Base-by-base conservation (phyloP, 139 green algal species). In the Spirogloea muscicola region DNA sequence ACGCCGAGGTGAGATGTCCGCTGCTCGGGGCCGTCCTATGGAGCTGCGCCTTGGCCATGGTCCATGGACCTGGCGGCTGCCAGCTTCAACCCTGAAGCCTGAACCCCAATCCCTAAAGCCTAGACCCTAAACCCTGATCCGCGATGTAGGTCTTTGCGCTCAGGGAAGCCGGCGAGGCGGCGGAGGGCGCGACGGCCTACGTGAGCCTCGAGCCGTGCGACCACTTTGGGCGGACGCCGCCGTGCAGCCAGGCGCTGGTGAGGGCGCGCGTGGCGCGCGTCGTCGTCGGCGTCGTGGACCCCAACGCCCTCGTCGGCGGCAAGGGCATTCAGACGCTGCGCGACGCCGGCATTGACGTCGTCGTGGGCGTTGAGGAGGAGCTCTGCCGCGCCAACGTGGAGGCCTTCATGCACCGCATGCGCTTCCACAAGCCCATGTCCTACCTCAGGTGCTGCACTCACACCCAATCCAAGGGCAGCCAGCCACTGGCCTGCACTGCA, bases 191-290 rank as follows among this genome's bases (percentile, higher is more conserved):
- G 16, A 98, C 95, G 4, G 95, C 95, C 2, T 99, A 98, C 85
- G 95, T 99, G 2, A 99, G 90, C 46, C 84, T 99, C 25, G 95
- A 99, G 86, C 95, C 95, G 0, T 99, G 95, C 88, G 93, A 95
- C 82, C 95, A 99, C 81, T 92, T 91, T 46, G 95, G 95, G 5
- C 77, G 90, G 37, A 98, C 94, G 16, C 93, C 94, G 39, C 94
- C 94, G 3, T 98, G 94, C 88, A 92, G 82, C 68, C 63, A 84
- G 16, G 94, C 94, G 3, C 80, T 98, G 9, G 87, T 97, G 36
- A 89, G 87, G 27, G 94, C 94, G 0, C 65, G 81, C 1, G 89
- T 98, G 31, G n/a, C 7, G 46, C 61, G 44, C 4, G 82, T 87
- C 27, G 61, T 87, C 10, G 79, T 87, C 5, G 82, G 82, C 5